Evolutionary conservation across 371 early-diverging fungal genomes (phyloP).

Genomic region (Umbelopsis sp.): DNA sequence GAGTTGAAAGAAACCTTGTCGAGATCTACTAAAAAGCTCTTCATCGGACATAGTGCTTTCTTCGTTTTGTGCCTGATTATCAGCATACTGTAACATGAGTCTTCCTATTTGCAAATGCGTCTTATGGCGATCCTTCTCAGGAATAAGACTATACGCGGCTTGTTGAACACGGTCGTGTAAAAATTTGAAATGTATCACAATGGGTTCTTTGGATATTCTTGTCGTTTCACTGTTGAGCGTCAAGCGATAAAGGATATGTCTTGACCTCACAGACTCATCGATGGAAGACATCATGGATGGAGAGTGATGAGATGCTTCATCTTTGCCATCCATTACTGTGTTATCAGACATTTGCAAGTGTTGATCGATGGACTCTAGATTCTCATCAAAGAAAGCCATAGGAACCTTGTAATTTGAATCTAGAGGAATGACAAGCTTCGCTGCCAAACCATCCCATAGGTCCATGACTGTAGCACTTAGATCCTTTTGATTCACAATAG

Average conservation of each 20-base stretch:
- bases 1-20: not conserved
- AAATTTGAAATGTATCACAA: conserved; percentile 16
- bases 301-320: not conserved
- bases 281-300: not conserved
- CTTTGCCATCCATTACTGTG: not conserved
- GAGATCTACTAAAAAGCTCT: not conserved
- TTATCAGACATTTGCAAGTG: not conserved
- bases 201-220: not conserved
- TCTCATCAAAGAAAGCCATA: conserved; percentile 11
- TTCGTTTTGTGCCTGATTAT: not conserved
- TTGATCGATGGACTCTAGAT: not conserved
- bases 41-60: not conserved
- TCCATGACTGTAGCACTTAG: conserved; percentile 7
- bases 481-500: conserved; percentile 20
- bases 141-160: conserved; percentile 19
- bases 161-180: conserved; percentile 22
- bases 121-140: conserved; percentile 15
- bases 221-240: not conserved
- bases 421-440: conserved; percentile 13
- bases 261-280: not conserved
- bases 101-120: conserved; percentile 16
- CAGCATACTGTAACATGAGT: conserved; percentile 14
- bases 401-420: conserved; percentile 21
- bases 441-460: conserved; percentile 14
- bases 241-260: not conserved